A percentile compares a stretch with the other conserved stretches of the same genome.
Evolutionary conservation across 2,329 filamentous ascomycete genomes (phyloP).

Genomic region (Ilyonectria sp.): DNA sequence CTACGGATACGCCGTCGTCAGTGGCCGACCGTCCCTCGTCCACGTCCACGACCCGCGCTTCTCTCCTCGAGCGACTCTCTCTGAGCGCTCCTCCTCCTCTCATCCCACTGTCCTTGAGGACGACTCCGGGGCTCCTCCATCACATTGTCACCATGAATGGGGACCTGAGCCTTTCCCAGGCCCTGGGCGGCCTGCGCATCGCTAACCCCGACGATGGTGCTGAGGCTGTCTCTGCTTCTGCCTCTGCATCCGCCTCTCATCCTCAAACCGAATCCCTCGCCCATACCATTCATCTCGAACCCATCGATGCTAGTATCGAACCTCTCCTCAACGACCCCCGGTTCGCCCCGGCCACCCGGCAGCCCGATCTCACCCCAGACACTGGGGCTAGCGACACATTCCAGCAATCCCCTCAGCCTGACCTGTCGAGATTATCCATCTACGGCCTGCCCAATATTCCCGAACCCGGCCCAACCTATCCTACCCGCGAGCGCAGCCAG

Average conservation of each 20-base stretch:
- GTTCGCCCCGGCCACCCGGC: constrained; percentile 34
- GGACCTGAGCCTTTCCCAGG: constrained; percentile 92
- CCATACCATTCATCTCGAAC: constrained; percentile 43
- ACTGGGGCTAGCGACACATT: constrained; percentile 30
- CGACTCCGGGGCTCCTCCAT: constrained; percentile 43
- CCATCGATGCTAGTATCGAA: constrained; percentile 42
- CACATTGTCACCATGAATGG: constrained; percentile 79
- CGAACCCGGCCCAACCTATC: constrained; percentile 68
- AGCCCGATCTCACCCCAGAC: constrained; percentile 36
- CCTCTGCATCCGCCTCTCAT: constrained; percentile 43
- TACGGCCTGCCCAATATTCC: constrained; percentile 70
- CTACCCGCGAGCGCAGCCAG: constrained; percentile 78
- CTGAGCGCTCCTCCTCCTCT: constrained; percentile 34
- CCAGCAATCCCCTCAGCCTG: constrained; percentile 39
- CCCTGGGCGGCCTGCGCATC: constrained; percentile 94
- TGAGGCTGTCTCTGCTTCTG: constrained; percentile 51
- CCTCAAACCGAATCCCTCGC: constrained; percentile 38
- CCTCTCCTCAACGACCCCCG: constrained; percentile 42
- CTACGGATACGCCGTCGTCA: constrained; percentile 35
- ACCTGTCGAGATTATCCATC: constrained; percentile 61
- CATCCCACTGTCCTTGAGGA: constrained; percentile 43
- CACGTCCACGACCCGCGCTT: constrained; percentile 41
- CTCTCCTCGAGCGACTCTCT: constrained; percentile 40
- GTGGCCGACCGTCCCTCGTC: constrained; percentile 39
- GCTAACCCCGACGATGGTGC: constrained; percentile 90